These are phyloP conservation scores for Cystofilobasidium ferigula DNA, from an alignment of 768 basidiomycete genomes.

Conservation along the genomic window DNA sequence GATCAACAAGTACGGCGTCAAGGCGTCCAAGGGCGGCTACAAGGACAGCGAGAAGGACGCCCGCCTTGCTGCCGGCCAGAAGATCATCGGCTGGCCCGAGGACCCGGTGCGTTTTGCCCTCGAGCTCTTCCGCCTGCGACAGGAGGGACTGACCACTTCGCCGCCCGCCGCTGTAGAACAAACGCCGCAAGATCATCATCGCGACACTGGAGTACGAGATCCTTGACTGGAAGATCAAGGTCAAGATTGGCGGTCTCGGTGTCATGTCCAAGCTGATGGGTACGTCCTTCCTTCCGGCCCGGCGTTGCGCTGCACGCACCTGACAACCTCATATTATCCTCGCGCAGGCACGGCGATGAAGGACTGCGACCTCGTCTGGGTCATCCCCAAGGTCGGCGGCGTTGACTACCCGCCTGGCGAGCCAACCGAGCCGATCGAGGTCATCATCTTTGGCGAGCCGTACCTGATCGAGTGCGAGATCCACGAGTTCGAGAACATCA, in stretches of 20 bases:
- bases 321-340: not conserved
- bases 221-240: constrained; percentile 89
- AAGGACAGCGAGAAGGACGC: constrained; percentile 21
- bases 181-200: constrained; percentile 81
- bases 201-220: constrained; percentile 52
- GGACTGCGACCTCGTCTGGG: constrained; percentile 64
- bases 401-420: constrained; percentile 85
- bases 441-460: constrained; percentile 89
- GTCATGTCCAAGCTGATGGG: constrained; percentile 98
- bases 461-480: constrained; percentile 94
- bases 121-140: not conserved
- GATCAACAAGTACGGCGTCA: constrained; percentile 53
- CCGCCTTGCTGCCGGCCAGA: constrained; percentile 32
- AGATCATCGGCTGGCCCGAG: constrained; percentile 90
- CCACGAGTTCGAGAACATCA: constrained; percentile 62
- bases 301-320: not conserved
- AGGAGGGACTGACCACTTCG: not conserved
- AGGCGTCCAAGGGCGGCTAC: constrained; percentile 16
- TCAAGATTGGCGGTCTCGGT: constrained; percentile 76
- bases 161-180: constrained; percentile 41
- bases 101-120: constrained; percentile 1
- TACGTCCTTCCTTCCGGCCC: constrained; percentile 40
- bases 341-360: constrained; percentile 18
- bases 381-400: constrained; percentile 88
- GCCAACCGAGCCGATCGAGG: constrained; percentile 84